A percentile compares a stretch with the other conserved stretches of the same genome.
phyloP scores from a whole-genome alignment of 345 rosid species.

The Mercurialis annua region DNA sequence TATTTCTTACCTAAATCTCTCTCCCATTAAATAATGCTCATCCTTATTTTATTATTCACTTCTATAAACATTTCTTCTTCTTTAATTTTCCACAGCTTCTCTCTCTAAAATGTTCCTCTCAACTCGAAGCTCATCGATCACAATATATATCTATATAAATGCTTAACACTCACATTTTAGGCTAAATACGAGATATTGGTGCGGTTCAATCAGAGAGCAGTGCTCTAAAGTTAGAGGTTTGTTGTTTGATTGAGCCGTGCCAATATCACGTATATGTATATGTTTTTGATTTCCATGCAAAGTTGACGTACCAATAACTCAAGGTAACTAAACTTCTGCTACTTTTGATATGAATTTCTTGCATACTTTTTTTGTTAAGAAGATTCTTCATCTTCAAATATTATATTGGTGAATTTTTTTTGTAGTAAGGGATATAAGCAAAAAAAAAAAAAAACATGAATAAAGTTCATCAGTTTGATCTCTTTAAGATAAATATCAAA shows the following conservation, averaged over 20 bases:
- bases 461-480: no score
- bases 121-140: not conserved
- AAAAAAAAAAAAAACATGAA: not conserved
- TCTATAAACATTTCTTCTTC: not conserved
- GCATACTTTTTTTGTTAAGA: no score
- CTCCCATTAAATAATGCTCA: conserved; percentile 7
- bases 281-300: not conserved
- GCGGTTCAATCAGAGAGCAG: conserved; percentile 73
- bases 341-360: no score
- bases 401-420: not conserved
- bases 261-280: conserved; percentile 62
- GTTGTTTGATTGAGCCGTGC: conserved; percentile 98
- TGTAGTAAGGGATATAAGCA: not conserved
- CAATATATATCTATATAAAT: not conserved
- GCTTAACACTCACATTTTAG: not conserved
- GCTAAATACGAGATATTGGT: conserved; percentile 67
- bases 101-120: not conserved
- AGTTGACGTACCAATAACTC: not conserved
- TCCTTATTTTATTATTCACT: conserved; percentile 9
- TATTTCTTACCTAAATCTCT: not conserved
- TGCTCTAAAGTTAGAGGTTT: conserved; percentile 35
- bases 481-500: no score
- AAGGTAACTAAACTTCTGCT: not conserved
- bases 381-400: no score
- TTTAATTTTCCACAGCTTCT: not conserved